Evolutionary conservation across 2,329 filamentous ascomycete genomes (phyloP).

Genomic region (Botrytis porri): DNA sequence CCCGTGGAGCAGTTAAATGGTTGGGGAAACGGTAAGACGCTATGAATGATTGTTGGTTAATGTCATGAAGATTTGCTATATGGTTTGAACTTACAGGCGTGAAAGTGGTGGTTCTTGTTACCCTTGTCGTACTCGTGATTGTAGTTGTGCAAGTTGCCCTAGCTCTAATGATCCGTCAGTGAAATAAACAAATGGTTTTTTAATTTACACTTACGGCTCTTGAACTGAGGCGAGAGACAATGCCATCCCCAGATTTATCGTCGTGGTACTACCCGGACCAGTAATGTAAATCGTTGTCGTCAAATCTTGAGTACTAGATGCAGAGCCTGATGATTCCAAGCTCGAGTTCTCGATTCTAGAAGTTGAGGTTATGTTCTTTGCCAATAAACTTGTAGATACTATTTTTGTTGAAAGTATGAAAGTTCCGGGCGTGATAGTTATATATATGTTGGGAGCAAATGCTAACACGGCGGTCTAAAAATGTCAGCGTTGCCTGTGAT

Average conservation of each 20-base stretch:
- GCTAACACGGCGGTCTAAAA: constrained; percentile 25
- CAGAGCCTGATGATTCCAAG: neutral
- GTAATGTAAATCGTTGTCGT: constrained; percentile 12
- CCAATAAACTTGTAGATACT: neutral
- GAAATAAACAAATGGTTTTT: neutral
- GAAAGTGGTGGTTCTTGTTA: constrained; percentile 7
- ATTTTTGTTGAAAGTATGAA: constrained; percentile 25
- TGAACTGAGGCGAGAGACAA: neutral
- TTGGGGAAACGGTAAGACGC: neutral
- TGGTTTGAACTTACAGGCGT: neutral
- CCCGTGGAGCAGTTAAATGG: neutral
- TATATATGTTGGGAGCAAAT: constrained; percentile 23
- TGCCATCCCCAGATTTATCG: neutral
- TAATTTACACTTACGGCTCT: neutral
- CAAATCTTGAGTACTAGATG: neutral
- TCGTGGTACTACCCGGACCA: neutral
- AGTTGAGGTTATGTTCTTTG: constrained; percentile 5
- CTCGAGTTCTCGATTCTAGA: neutral
- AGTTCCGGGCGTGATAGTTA: constrained; percentile 24
- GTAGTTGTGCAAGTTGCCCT: neutral
- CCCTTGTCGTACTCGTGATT: constrained; percentile 2
- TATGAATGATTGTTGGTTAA: neutral
- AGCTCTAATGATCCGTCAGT: neutral
- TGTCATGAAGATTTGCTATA: neutral
- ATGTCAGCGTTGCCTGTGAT: neutral